A percentile compares a stretch with the other conserved stretches of the same genome.
Conservation (phyloP, 2,329 filamentous ascomycete species). For the Beauveria bassiana region DNA sequence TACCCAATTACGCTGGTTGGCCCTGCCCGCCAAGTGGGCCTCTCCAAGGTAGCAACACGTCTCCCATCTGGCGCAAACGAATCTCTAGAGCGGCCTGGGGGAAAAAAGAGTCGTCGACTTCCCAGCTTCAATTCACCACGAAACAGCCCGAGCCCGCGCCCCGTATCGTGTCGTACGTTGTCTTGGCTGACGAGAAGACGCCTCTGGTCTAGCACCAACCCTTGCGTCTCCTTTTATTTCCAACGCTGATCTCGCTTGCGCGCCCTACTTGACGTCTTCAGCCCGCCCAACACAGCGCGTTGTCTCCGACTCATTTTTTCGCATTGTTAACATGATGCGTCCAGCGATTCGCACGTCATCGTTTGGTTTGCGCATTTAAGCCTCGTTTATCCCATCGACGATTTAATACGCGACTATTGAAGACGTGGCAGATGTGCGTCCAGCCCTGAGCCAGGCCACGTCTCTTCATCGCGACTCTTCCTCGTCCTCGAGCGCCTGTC, state of each 20-base stretch:
- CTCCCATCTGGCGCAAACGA: slow-evolving; percentile 11
- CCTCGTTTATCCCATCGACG: background rate
- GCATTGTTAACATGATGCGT: slow-evolving; percentile 1
- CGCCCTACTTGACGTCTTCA: background rate
- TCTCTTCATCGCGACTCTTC: slow-evolving; percentile 10
- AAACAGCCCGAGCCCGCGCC: background rate
- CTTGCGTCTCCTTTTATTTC: background rate
- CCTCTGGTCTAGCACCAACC: background rate
- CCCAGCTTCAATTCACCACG: slow-evolving; percentile 9
- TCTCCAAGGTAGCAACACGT: slow-evolving; percentile 10
- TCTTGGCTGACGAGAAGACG: background rate
- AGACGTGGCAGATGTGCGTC: background rate
- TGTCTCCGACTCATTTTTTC: background rate
- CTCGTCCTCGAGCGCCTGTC: slow-evolving; percentile 10
- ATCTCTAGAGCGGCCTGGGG: slow-evolving; percentile 8
- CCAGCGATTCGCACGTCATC: slow-evolving; percentile 1
- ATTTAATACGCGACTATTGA: background rate
- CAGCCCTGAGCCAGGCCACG: background rate
- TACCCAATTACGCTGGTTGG: slow-evolving; percentile 1
- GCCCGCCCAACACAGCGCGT: slow-evolving; percentile 8
- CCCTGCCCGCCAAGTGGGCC: slow-evolving; percentile 9
- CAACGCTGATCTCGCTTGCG: background rate
- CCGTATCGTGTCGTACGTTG: background rate
- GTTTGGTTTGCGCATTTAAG: slow-evolving; percentile 3
- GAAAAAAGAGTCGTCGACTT: slow-evolving; percentile 7